A percentile compares a stretch with the other conserved stretches of the same genome.
Evolutionary conservation across 225 moss, liverwort and hornwort species (phyloP).

Genomic region (Rhytidiadelphus loreus): DNA sequence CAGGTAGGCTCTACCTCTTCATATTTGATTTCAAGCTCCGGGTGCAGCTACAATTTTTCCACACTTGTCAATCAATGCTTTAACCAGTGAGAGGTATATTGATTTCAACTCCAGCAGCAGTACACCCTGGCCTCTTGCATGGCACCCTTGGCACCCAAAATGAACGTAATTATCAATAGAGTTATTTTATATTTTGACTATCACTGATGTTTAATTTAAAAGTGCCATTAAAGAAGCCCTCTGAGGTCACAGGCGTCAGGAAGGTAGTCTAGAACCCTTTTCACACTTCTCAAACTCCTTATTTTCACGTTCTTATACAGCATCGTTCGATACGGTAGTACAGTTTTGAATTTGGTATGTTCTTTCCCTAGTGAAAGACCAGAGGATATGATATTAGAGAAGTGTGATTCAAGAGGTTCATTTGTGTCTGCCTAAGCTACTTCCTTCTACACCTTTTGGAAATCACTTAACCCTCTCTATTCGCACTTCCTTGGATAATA

Average conservation of each 20-base stretch:
- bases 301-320: background rate
- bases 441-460: background rate
- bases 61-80: background rate
- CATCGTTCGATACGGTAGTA: background rate
- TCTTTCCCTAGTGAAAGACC: background rate
- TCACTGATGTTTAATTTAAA: background rate
- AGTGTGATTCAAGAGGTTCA: background rate
- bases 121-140: background rate
- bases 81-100: background rate
- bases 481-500: background rate
- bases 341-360: background rate
- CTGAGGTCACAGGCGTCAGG: background rate
- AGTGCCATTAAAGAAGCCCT: background rate
- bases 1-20: slow-evolving; percentile 26
- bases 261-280: background rate
- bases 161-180: background rate
- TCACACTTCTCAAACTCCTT: background rate
- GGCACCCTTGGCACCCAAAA: background rate
- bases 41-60: background rate
- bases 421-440: background rate
- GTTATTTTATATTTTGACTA: background rate
- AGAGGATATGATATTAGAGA: background rate
- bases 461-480: background rate
- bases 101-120: background rate
- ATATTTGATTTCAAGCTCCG: background rate